Evolutionary conservation across 2,329 filamentous ascomycete species (phyloP).

Genomic region (Pseudogymnoascus destructans): DNA sequence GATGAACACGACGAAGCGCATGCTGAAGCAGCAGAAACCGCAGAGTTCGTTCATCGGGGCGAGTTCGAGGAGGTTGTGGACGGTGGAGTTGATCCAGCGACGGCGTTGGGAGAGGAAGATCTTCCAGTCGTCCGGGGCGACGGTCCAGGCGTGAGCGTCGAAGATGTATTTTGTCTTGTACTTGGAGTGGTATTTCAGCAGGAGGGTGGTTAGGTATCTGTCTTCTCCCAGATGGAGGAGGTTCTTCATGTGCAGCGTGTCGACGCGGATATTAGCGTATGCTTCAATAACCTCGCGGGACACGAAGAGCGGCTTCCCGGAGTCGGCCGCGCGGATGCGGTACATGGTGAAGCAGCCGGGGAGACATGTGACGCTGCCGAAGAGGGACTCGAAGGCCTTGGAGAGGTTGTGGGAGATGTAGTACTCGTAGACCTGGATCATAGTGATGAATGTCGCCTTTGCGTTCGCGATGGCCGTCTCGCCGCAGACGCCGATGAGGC

Average conservation of each 20-base stretch:
- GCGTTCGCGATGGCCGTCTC: slow-evolving; percentile 89
- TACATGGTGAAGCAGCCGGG: slow-evolving; percentile 99
- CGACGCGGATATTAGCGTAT: slow-evolving; percentile 87
- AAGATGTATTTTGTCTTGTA: slow-evolving; percentile 98
- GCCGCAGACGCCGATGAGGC: slow-evolving; percentile 86
- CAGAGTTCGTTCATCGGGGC: slow-evolving; percentile 87
- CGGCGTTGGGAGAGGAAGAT: slow-evolving; percentile 94
- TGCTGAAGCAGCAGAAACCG: slow-evolving; percentile 97
- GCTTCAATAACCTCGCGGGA: slow-evolving; percentile 79
- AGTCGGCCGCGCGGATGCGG: slow-evolving; percentile 85
- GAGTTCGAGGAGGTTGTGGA: slow-evolving; percentile 89
- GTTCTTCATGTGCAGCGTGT: slow-evolving; percentile 98
- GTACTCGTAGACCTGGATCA: slow-evolving; percentile 99
- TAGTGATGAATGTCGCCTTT: slow-evolving; percentile 85
- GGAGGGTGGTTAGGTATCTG: slow-evolving; percentile 87
- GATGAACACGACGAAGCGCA: slow-evolving; percentile 92
- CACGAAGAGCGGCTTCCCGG: slow-evolving; percentile 90
- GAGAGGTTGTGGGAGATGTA: slow-evolving; percentile 96
- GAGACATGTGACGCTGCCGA: slow-evolving; percentile 92
- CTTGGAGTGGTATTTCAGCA: slow-evolving; percentile 81
- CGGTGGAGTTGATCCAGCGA: slow-evolving; percentile 98
- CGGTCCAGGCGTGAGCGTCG: slow-evolving; percentile 85
- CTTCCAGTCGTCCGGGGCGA: slow-evolving; percentile 86
- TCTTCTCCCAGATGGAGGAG: slow-evolving; percentile 92
- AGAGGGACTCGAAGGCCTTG: slow-evolving; percentile 94